Base-by-base conservation (phyloP, 2,329 filamentous ascomycete species). In the Colletotrichum sp. region DNA sequence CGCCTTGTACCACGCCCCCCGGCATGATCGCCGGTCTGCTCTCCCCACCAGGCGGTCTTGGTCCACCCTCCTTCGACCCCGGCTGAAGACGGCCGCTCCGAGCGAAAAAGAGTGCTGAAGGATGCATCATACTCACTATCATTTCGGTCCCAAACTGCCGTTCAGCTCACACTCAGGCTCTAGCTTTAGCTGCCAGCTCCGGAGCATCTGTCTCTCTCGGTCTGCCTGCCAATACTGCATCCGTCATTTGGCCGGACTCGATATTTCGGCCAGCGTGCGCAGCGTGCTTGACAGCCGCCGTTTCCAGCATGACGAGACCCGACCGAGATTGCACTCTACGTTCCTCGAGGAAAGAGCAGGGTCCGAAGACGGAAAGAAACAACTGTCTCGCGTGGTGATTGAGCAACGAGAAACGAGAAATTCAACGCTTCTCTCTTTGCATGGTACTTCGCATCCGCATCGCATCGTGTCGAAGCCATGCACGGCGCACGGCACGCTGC, bases 361-460 rank as follows among this genome's bases (percentile, higher is more conserved):
- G n/a, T 58, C 67, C 43, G 59, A 71, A 59, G 67, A 48, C 59
- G 34, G 59, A 13, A 32, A 36, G 43, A 43, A 26, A 36, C 59
- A 38, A 38, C 61, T 32, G 58, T 70, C 66, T 68, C 59, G 71
- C 65, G 26, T 24, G 56, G 34, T 64, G 24, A 56, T 36, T 48
- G 24, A 26, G 32, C 24, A 38, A 34, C 21, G 65, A 65, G 52
- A 24, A 63, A 34, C 24, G 58, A 66, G 30, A 10, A 66, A 38
- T 14, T 12, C 30, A 43, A 56, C 58, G 32, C 64, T 38, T 43
- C 28, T 38, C 61, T 32, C 38, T 63, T 74, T 38, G 48, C 58
- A 62, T 69, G n/a, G 63, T 43, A 43, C 69, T 59, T 74, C 71
- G 71, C 67, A 74, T 74, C 71, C 67, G 71, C 71, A 74, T 74